These are phyloP conservation scores for Ceratocystis ficicola DNA, from an alignment of 2,329 filamentous ascomycete genomes.

Conservation along the genomic window DNA sequence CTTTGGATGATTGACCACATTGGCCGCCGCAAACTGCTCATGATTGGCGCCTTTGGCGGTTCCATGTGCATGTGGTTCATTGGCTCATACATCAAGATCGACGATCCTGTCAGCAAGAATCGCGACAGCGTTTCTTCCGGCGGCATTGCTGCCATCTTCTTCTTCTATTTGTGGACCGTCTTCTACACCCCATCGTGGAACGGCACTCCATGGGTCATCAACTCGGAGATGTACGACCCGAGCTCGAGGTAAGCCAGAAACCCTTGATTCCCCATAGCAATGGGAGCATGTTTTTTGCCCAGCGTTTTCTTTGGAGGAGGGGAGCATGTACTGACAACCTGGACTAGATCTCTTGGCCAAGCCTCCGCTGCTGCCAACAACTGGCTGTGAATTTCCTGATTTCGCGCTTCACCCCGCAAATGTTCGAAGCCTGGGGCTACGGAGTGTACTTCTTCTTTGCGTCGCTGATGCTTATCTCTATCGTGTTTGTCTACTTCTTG, in stretches of 20 bases:
- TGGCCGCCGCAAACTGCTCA: constrained; percentile 56
- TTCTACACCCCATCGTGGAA: constrained; percentile 61
- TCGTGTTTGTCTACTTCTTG: constrained; percentile 49
- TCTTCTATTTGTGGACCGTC: constrained; percentile 54
- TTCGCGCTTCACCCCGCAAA: constrained; percentile 53
- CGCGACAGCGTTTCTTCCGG: constrained; percentile 30
- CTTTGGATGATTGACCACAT: constrained; percentile 59
- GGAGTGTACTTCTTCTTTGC: constrained; percentile 56
- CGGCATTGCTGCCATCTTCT: constrained; percentile 55
- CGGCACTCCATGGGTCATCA: constrained; percentile 60
- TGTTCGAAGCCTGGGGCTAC: constrained; percentile 47
- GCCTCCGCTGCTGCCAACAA: constrained; percentile 60
- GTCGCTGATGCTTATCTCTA: constrained; percentile 45
- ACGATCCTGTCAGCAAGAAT: constrained; percentile 42
- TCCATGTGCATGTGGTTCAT: constrained; percentile 58
- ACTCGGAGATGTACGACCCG: constrained; percentile 44
- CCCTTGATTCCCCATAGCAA: constrained; percentile 33
- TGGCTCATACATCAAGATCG: constrained; percentile 29
- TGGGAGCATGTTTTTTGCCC: constrained; percentile 42
- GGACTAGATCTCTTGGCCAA: constrained; percentile 20
- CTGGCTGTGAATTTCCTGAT: constrained; percentile 64
- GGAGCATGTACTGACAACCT: background rate
- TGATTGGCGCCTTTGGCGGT: constrained; percentile 57
- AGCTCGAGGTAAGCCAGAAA: constrained; percentile 35
- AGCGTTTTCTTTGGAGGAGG: constrained; percentile 35